Evolutionary conservation across 768 basidiomycete genomes (phyloP).

Genomic region (Megacollybia marginata): DNA sequence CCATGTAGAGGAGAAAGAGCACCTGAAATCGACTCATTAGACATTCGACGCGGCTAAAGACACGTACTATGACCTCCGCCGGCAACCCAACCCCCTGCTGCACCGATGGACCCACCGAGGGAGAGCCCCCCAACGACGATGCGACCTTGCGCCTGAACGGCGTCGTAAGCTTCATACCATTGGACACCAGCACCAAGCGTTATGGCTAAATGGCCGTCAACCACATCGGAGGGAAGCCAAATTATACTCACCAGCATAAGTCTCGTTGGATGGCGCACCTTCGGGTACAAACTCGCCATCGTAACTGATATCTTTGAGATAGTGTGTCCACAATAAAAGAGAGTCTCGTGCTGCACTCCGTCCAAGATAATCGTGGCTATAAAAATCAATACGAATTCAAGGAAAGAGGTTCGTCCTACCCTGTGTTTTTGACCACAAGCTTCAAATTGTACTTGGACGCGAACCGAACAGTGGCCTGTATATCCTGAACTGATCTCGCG

Average conservation of each 20-base stretch:
- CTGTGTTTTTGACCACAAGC: background rate
- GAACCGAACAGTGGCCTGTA: conserved; percentile 14
- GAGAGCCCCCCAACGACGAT: conserved; percentile 25
- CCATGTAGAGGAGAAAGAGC: conserved; percentile 9
- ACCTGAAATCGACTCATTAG: no score
- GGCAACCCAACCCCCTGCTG: conserved; percentile 25
- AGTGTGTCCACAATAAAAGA: conserved; percentile 24
- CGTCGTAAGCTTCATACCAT: no score
- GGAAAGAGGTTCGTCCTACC: background rate
- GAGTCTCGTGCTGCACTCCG: conserved; percentile 6
- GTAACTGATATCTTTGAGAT: conserved; percentile 8
- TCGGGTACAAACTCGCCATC: background rate
- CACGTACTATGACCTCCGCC: conserved; percentile 32
- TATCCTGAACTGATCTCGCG: no score
- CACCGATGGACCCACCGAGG: conserved; percentile 20
- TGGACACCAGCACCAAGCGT: no score
- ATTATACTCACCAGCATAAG: background rate
- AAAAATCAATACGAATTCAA: background rate
- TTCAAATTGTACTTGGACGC: conserved; percentile 9
- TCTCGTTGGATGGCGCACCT: background rate
- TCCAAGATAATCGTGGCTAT: background rate
- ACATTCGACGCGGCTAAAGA: no score
- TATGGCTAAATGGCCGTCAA: background rate
- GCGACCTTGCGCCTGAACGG: conserved; percentile 11
- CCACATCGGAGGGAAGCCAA: no score